Base-by-base conservation (phyloP, 129 eudicot species). In the Lactuca sativa region DNA sequence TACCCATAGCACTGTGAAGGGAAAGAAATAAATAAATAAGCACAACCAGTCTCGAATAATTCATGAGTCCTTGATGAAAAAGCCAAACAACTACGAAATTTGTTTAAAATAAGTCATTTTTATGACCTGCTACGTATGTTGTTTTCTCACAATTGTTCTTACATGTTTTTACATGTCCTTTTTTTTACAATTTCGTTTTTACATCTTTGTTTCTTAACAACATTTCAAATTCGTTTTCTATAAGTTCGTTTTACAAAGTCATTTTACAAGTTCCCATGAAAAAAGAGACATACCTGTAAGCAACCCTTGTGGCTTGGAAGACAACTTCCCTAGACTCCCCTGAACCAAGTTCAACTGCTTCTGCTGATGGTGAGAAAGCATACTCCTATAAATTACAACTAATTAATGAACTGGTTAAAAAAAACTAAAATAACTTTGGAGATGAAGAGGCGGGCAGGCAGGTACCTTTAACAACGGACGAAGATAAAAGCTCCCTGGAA, bases 401-500 rank as follows among this genome's bases (percentile, higher is more conserved):
- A 67, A 9, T 51, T 25, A 49, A 58, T 15, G 10, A n/a, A 37
- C 4, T 54, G 37, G 52, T 9, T 33, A 2, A 33, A 21, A 25
- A 21, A 38, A 36, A 14, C 0, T n/a, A 32, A 52, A 68, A 15
- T 56, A 11, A 7, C 37, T 54, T 21, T 33, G 9, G 57, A 72
- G 8, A 41, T 38, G 12, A 62, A 9, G 47, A 38, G 54, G 64
- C 14, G 30, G 30, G 30, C 30, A 25, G 30, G 30, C 36, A 16
- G 53, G 72, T 81, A 93, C 98, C 96, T 93, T 93, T 62, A 93
- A 78, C 72, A 93, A 73, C 73, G 98, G 98, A 64, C 98, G 96
- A 44, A 93, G 97, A 75, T 93, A 93, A 73, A 93, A 93, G 64
- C 97, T 93, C 79, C 97, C 98, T 32, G 98, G 98, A 79, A 93